Percentiles rank a stretch among this genome's conserved stretches.
phyloP scores from a whole-genome alignment of 768 basidiomycete genomes.

The Tulasnella sp. region DNA sequence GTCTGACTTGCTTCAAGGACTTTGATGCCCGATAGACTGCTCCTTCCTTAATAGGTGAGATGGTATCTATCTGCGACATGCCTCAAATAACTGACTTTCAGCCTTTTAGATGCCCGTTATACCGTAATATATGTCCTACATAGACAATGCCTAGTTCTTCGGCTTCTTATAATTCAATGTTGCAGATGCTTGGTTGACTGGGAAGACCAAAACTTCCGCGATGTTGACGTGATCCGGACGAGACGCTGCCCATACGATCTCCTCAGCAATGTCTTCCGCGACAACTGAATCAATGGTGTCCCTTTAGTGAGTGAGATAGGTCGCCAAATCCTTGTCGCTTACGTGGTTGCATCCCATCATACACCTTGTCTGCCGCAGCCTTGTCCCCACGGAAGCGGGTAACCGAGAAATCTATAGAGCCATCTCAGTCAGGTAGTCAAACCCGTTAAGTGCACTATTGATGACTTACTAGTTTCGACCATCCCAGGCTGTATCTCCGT shows the following conservation, averaged over 20 bases:
- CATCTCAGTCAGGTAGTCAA: no score
- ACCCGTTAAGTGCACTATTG: no score
- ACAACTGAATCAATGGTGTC: constrained; percentile 40
- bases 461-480: constrained; percentile 50
- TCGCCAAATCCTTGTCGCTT: constrained; percentile 26
- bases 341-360: constrained; percentile 81
- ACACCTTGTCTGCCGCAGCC: constrained; percentile 74
- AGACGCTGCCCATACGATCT: constrained; percentile 93
- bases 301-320: neutral
- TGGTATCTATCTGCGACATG: no score
- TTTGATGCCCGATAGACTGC: neutral
- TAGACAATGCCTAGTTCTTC: neutral
- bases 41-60: no score
- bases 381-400: constrained; percentile 83
- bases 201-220: constrained; percentile 47
- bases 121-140: no score
- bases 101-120: no score
- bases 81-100: no score
- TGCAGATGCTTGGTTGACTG: constrained; percentile 28
- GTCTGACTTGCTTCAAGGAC: constrained; percentile 8
- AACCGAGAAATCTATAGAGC: constrained; percentile 63
- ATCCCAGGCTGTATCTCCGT: constrained; percentile 90
- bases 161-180: constrained; percentile 43
- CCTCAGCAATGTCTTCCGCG: constrained; percentile 85
- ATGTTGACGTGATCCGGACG: constrained; percentile 89